A percentile compares a stretch with the other conserved stretches of the same genome.
Conservation (phyloP, 495 filamentous ascomycete species). For the Aspergillus coremiiformis region DNA sequence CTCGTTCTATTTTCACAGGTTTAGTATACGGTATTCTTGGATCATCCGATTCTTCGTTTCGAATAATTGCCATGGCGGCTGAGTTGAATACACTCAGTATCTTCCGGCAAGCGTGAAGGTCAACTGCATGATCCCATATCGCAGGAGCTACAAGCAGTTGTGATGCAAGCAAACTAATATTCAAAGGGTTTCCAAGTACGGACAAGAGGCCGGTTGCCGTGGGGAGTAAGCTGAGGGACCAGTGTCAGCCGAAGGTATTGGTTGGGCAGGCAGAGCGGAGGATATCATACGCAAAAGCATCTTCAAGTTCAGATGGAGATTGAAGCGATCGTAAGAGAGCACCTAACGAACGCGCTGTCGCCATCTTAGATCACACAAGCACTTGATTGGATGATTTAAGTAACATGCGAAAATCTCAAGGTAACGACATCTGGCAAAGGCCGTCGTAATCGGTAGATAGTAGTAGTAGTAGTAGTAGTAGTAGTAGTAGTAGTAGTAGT, state of each 20-base stretch:
- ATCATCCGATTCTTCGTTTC: constrained; percentile 43
- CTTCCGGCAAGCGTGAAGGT: constrained; percentile 63
- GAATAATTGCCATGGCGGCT: constrained; percentile 60
- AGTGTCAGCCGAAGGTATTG: constrained; percentile 10
- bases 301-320: constrained; percentile 39
- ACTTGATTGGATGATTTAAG: neutral
- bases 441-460: neutral
- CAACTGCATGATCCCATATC: constrained; percentile 71
- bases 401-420: neutral
- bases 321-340: constrained; percentile 48
- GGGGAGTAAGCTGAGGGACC: constrained; percentile 54
- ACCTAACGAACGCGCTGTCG: constrained; percentile 45
- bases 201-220: constrained; percentile 78
- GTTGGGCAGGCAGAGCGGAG: constrained; percentile 1
- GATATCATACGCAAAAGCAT: constrained; percentile 47
- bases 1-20: constrained; percentile 46
- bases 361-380: constrained; percentile 22
- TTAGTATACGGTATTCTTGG: constrained; percentile 32
- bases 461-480: too few species aligned
- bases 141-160: constrained; percentile 80
- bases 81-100: constrained; percentile 85
- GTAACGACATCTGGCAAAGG: neutral
- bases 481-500: too few species aligned
- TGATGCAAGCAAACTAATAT: constrained; percentile 82
- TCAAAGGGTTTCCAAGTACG: constrained; percentile 80